Evolutionary conservation across 2,329 filamentous ascomycete genomes (phyloP).

Genomic region (Nigrospora sphaerica): DNA sequence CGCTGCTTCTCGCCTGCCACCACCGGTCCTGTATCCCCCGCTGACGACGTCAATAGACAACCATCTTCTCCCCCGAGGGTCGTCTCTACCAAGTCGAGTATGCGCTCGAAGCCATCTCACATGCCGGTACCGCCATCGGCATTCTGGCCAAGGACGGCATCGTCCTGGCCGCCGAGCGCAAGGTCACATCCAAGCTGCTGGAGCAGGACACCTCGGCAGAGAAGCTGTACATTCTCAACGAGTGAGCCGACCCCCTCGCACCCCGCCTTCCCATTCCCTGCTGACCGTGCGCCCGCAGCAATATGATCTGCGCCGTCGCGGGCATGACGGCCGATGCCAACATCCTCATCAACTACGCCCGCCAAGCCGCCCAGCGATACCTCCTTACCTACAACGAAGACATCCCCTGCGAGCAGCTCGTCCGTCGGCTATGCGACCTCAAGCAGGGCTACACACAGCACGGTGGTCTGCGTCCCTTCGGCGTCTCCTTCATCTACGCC

Average conservation of each 20-base stretch:
- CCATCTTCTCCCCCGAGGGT: slow-evolving; percentile 98
- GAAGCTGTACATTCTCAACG: slow-evolving; percentile 99
- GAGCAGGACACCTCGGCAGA: slow-evolving; percentile 99
- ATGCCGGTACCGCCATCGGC: slow-evolving; percentile 92
- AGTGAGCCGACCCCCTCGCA: slow-evolving; percentile 50
- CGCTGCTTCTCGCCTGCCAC: not conserved
- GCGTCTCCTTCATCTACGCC: slow-evolving; percentile 98
- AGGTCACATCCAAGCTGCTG: slow-evolving; percentile 97
- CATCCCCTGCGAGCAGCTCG: slow-evolving; percentile 97
- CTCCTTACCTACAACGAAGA: slow-evolving; percentile 99
- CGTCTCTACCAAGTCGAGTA: slow-evolving; percentile 99
- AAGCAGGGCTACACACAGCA: slow-evolving; percentile 99
- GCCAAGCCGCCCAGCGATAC: slow-evolving; percentile 92
- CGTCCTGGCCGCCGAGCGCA: slow-evolving; percentile 93
- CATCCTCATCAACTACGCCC: slow-evolving; percentile 99
- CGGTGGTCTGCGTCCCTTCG: slow-evolving; percentile 94
- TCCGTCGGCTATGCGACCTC: slow-evolving; percentile 90
- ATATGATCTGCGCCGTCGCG: slow-evolving; percentile 99
- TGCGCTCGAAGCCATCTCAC: slow-evolving; percentile 96
- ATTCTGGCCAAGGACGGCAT: slow-evolving; percentile 98
- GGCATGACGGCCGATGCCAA: slow-evolving; percentile 99
- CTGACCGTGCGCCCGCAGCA: slow-evolving; percentile 46
- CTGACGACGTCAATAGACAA: slow-evolving; percentile 56
- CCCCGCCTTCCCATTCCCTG: not conserved
- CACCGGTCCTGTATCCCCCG: not conserved